Evolutionary conservation across 345 rosid species (phyloP).

Genomic region (Citrus maxima): DNA sequence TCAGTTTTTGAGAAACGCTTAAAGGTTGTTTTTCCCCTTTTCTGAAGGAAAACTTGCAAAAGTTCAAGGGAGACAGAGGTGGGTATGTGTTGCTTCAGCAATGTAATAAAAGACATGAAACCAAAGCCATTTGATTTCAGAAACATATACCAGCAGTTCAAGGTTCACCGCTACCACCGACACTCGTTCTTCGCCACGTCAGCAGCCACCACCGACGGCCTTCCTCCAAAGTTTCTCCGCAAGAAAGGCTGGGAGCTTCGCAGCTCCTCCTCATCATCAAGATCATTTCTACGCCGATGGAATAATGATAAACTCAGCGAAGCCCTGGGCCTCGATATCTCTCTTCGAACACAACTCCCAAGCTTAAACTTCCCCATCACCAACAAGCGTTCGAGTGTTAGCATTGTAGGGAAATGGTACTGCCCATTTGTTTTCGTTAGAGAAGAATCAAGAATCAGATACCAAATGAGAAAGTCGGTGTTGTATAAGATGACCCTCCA

Average conservation of each 20-base stretch:
- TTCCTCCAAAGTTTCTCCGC: constrained; percentile 57
- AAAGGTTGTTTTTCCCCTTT: not conserved
- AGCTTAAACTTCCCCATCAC: constrained; percentile 38
- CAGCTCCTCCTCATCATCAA: constrained; percentile 34
- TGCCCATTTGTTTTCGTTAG: constrained; percentile 69
- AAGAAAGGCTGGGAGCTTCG: constrained; percentile 61
- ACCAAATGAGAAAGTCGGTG: constrained; percentile 54
- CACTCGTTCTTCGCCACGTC: constrained; percentile 52
- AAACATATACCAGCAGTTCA: constrained; percentile 58
- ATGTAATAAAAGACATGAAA: constrained; percentile 40
- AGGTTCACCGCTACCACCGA: constrained; percentile 42
- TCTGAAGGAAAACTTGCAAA: constrained; percentile 48
- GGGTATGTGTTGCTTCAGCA: constrained; percentile 47
- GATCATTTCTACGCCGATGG: too few species aligned
- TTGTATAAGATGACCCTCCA: constrained; percentile 59
- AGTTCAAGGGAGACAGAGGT: constrained; percentile 59
- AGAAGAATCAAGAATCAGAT: constrained; percentile 37
- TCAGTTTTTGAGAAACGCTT: not conserved
- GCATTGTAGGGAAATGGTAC: constrained; percentile 68
- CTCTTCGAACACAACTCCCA: constrained; percentile 54
- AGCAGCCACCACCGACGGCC: constrained; percentile 43
- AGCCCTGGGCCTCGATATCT: constrained; percentile 60
- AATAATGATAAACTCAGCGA: constrained; percentile 31
- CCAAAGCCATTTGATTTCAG: constrained; percentile 61
- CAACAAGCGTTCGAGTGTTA: constrained; percentile 31